Conservation (phyloP, 106 monocot species). For the Alisma plantagoaquatica region DNA sequence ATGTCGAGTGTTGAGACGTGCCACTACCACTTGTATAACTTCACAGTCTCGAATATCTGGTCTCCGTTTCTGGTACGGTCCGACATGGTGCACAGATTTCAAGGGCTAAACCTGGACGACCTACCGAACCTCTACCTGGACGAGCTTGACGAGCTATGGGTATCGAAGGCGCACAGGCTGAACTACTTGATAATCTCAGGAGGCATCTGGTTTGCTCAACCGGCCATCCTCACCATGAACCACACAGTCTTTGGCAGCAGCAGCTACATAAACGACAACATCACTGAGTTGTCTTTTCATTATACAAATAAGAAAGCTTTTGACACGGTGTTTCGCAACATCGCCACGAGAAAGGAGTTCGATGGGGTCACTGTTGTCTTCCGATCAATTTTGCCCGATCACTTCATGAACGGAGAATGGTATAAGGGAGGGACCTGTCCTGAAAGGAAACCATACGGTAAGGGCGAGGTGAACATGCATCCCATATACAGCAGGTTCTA, state of each 20-base stretch:
- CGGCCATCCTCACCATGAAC: background rate
- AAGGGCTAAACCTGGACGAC: background rate
- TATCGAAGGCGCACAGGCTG: background rate
- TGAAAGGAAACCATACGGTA: background rate
- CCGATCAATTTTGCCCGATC: background rate
- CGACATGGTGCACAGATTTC: background rate
- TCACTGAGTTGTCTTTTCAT: background rate
- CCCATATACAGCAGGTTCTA: background rate
- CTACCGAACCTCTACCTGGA: slow-evolving; percentile 7
- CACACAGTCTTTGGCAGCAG: slow-evolving; percentile 1
- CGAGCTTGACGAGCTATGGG: background rate
- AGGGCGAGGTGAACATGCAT: background rate
- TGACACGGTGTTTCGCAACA: background rate
- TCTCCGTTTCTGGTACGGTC: background rate
- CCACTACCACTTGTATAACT: slow-evolving; percentile 3
- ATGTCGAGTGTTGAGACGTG: no score
- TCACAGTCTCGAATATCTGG: slow-evolving; percentile 6
- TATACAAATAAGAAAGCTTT: background rate
- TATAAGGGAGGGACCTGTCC: background rate
- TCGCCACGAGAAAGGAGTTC: background rate
- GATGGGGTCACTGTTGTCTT: background rate
- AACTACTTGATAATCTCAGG: slow-evolving; percentile 4
- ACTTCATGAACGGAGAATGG: slow-evolving; percentile 2
- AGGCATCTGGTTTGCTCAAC: slow-evolving; percentile 1
- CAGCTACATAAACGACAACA: background rate